Conservation (phyloP, 2,329 filamentous ascomycete genomes). For the Beauveria asiatica region DNA sequence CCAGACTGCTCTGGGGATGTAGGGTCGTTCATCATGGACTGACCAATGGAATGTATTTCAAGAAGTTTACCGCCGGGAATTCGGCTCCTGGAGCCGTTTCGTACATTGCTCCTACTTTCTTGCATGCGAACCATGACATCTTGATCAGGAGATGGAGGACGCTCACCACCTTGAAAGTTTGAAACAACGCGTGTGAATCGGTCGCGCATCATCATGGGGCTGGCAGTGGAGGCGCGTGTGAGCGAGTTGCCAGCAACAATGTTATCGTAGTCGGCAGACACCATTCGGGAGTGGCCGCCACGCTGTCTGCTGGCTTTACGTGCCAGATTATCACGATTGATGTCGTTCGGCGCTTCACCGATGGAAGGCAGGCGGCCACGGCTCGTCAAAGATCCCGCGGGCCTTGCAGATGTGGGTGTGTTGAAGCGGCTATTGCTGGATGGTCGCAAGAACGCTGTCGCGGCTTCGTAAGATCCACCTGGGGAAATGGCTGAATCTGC, state of each 20-base stretch:
- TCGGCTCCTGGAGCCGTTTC: constrained; percentile 66
- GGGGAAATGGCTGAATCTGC: constrained; percentile 63
- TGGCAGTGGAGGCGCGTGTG: constrained; percentile 58
- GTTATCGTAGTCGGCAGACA: constrained; percentile 35
- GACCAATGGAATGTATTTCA: constrained; percentile 51
- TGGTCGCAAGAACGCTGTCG: constrained; percentile 60
- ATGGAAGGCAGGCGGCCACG: constrained; percentile 68
- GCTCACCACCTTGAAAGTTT: constrained; percentile 22
- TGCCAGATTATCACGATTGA: constrained; percentile 22
- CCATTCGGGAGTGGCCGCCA: constrained; percentile 25
- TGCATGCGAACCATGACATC: constrained; percentile 52
- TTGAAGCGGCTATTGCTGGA: constrained; percentile 60
- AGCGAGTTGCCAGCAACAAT: constrained; percentile 38
- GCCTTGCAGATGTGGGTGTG: constrained; percentile 56
- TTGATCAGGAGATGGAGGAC: constrained; percentile 56
- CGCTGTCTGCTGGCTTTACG: constrained; percentile 15
- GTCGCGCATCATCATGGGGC: constrained; percentile 54
- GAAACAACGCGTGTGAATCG: constrained; percentile 28
- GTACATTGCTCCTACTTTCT: constrained; percentile 47
- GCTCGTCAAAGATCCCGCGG: constrained; percentile 42
- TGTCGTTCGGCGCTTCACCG: constrained; percentile 44
- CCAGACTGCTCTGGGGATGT: constrained; percentile 50
- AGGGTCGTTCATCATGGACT: constrained; percentile 41
- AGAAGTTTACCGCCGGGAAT: constrained; percentile 65
- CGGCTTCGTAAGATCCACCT: constrained; percentile 49